A percentile compares a stretch with the other conserved stretches of the same genome.
phyloP scores from a whole-genome alignment of 2,329 filamentous ascomycete species.

The Arthrobotrys entomopaga region DNA sequence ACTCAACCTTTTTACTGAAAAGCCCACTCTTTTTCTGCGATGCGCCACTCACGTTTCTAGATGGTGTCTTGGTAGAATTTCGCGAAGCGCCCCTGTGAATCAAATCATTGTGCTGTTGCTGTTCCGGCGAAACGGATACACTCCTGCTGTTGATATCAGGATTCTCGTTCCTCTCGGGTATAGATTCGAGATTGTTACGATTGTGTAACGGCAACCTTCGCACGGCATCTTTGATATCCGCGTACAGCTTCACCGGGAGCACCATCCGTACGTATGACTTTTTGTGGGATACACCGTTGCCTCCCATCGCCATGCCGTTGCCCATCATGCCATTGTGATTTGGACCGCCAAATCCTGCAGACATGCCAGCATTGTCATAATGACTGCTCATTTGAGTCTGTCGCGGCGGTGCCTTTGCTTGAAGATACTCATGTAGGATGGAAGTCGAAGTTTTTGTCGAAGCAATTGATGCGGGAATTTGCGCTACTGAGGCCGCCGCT shows the following conservation, averaged over 20 bases:
- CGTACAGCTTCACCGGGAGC: conserved; percentile 37
- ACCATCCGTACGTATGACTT: conserved; percentile 41
- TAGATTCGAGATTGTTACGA: conserved; percentile 34
- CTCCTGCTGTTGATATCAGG: conserved; percentile 26
- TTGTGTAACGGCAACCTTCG: conserved; percentile 34
- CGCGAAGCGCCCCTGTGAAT: conserved; percentile 35
- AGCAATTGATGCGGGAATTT: conserved; percentile 36
- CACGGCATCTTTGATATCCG: conserved; percentile 36
- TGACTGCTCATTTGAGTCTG: conserved; percentile 24
- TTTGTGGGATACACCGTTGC: conserved; percentile 19
- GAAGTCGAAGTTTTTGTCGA: conserved; percentile 49
- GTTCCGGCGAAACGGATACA: conserved; percentile 22
- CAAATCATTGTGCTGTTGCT: conserved; percentile 31
- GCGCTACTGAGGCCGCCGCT: conserved; percentile 33
- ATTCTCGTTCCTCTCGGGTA: conserved; percentile 36
- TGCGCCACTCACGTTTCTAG: conserved; percentile 34
- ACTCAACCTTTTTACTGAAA: conserved; percentile 44
- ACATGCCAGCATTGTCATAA: conserved; percentile 5
- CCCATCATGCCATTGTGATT: conserved; percentile 9
- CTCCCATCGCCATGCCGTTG: conserved; percentile 7
- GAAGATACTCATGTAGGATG: conserved; percentile 39
- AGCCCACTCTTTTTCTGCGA: conserved; percentile 44
- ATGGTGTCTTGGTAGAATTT: conserved; percentile 30
- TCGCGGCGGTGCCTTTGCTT: conserved; percentile 39
- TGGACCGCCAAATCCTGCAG: conserved; percentile 7